Evolutionary conservation across 2,329 filamentous ascomycete species (phyloP), one percentile per base, ranked within the genome.

Genomic region (Teratosphaeriaceae sp.): DNA sequence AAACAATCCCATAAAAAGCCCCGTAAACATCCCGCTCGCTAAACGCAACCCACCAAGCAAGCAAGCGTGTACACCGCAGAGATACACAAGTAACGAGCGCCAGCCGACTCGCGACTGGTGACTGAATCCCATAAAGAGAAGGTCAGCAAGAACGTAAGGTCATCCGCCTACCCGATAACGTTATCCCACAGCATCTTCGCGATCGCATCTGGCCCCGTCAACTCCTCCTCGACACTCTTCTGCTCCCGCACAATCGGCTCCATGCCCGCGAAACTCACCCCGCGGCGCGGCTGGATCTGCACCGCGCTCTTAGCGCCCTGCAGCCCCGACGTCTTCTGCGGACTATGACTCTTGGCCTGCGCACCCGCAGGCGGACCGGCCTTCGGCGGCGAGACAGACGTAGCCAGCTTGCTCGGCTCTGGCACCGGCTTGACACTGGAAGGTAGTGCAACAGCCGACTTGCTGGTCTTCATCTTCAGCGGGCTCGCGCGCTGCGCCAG

Each of bases 251-350:
- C 46, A 40, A 52, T 40, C n/a, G 52, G 49, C 34, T 45, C 44
- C 5, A 45, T 43, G 12, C 53, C 50, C 11, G 56, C 55, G 30
- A 59, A 58, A 29, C 51, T 54, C 27, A 59, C 54, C 21, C 55
- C 52, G 8, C 56, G 41, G 36, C 48, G 51, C 13, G 24, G 36
- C 27, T 36, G 38, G 6, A 27, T 30, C 29, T 43, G 33, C 5
- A 43, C 38, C 30, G 43, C 42, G 35, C 43, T 46, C 37, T 23
- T 46, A 19, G 45, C 37, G 34, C 38, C 18, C 38, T 36, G 35
- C 40, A 38, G 13, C 16, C 24, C 31, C 11, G 15, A 16, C 12
- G 48, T 29, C 29, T 46, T 52, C 21, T 27, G 27, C 16, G 47
- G 47, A 30, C 42, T 47, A 7, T 36, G 40, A 11, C 36, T 39